These are phyloP conservation scores for Cryptosporidium ubiquitum DNA, from an alignment of 169 alveolate species.

Conservation along the genomic window DNA sequence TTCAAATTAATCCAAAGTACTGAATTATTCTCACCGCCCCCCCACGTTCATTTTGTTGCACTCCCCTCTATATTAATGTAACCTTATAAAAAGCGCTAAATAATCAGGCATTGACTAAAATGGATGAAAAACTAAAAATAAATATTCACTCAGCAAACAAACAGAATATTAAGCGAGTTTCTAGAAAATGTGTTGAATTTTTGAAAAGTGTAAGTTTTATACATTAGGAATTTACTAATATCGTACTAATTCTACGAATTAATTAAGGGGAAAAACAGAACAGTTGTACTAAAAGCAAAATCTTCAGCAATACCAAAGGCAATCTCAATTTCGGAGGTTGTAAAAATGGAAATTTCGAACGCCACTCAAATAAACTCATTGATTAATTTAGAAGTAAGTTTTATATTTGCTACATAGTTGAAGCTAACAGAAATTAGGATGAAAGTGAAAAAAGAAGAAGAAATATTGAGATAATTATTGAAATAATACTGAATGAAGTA, in stretches of 20 bases:
- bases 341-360: conserved; percentile 21
- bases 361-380: not conserved
- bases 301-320: conserved; percentile 39
- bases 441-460: conserved; percentile 40
- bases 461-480: conserved; percentile 30
- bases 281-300: conserved; percentile 21
- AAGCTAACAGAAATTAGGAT: conserved; percentile 19
- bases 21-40: conserved; percentile 1
- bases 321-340: conserved; percentile 36
- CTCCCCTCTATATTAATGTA: conserved; percentile 4
- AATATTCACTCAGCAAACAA: conserved; percentile 42
- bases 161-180: conserved; percentile 10
- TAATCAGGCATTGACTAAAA: conserved; percentile 29
- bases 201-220: conserved; percentile 13
- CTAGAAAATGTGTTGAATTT: conserved; percentile 16
- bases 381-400: conserved; percentile 45
- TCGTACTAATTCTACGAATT: not conserved
- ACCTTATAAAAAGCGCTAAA: not conserved
- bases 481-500: not conserved
- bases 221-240: not conserved
- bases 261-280: not conserved
- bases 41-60: conserved; percentile 1
- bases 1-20: not conserved
- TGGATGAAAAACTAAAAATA: conserved; percentile 26
- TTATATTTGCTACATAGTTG: too few relatives aligned